phyloP scores from a whole-genome alignment of 176 grass and related monocot species.

The Bromus sterilis region DNA sequence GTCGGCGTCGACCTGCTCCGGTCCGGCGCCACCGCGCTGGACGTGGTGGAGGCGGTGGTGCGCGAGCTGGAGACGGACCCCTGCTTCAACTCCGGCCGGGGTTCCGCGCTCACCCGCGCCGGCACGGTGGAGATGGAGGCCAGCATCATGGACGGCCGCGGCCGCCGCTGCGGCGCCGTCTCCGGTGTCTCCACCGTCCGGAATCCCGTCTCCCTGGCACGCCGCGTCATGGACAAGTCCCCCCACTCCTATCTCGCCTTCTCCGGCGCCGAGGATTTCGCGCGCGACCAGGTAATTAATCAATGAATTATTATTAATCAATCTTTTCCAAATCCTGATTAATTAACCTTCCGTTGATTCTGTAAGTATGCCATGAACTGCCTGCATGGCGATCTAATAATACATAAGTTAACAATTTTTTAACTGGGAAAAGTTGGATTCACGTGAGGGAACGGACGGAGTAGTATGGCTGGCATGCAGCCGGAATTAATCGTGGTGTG shows the following conservation, averaged over 20 bases:
- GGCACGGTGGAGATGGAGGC: constrained; percentile 98
- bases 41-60: constrained; percentile 79
- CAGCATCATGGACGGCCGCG: constrained; percentile 92
- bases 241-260: constrained; percentile 97
- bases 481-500: too few relatives aligned
- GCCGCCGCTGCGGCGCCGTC: constrained; percentile 78
- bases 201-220: constrained; percentile 81
- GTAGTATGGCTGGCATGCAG: neutral
- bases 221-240: constrained; percentile 78
- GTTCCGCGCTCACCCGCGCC: constrained; percentile 67
- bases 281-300: constrained; percentile 56
- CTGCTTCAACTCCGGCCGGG: constrained; percentile 77
- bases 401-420: neutral
- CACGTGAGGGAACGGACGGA: neutral
- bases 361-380: neutral
- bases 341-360: neutral
- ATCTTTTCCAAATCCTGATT: neutral
- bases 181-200: constrained; percentile 77
- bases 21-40: constrained; percentile 11
- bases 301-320: neutral
- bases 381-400: neutral
- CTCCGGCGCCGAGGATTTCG: constrained; percentile 82
- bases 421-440: neutral
- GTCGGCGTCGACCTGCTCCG: constrained; percentile 46
- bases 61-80: constrained; percentile 85